Conservation (phyloP, 1,139 yeast genomes). For the Kurtzmaniella quercitrusa region DNA sequence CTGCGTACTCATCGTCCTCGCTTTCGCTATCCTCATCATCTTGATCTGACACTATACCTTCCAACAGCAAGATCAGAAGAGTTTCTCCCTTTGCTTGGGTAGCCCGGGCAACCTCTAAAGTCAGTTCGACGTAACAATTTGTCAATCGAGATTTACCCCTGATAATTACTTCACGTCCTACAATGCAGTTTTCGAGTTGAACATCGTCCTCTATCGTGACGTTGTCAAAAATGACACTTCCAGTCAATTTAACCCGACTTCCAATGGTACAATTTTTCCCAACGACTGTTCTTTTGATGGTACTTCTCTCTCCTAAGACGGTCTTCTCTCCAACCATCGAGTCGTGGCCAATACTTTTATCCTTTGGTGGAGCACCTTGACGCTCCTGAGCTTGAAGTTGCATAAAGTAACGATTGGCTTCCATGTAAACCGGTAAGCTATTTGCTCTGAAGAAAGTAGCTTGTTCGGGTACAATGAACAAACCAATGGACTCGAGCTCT, state of each 20-base stretch:
- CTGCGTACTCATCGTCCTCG: slow-evolving; percentile 22
- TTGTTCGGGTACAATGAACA: slow-evolving; percentile 60
- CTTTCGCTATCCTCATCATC: slow-evolving; percentile 20
- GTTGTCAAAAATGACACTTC: slow-evolving; percentile 72
- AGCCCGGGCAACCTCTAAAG: slow-evolving; percentile 58
- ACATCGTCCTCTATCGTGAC: slow-evolving; percentile 78
- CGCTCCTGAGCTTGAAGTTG: slow-evolving; percentile 43
- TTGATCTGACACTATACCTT: slow-evolving; percentile 39
- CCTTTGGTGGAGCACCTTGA: slow-evolving; percentile 32
- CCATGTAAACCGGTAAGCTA: slow-evolving; percentile 78
- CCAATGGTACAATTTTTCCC: slow-evolving; percentile 80
- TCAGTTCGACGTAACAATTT: slow-evolving; percentile 83
- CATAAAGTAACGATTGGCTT: slow-evolving; percentile 81
- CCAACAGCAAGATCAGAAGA: slow-evolving; percentile 60
- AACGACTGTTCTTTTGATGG: slow-evolving; percentile 75
- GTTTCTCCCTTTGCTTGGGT: slow-evolving; percentile 81
- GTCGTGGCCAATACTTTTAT: slow-evolving; percentile 79
- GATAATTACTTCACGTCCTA: slow-evolving; percentile 67
- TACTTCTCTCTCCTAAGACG: slow-evolving; percentile 68
- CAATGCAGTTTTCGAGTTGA: slow-evolving; percentile 82
- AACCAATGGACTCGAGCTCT: slow-evolving; percentile 57
- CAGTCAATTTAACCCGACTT: slow-evolving; percentile 80
- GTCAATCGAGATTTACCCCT: slow-evolving; percentile 58
- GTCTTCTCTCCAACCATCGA: slow-evolving; percentile 66
- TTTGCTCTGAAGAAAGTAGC: slow-evolving; percentile 74